These are phyloP conservation scores for Linaria vulgaris DNA, from an alignment of 257 asterid genomes.

Conservation along the genomic window DNA sequence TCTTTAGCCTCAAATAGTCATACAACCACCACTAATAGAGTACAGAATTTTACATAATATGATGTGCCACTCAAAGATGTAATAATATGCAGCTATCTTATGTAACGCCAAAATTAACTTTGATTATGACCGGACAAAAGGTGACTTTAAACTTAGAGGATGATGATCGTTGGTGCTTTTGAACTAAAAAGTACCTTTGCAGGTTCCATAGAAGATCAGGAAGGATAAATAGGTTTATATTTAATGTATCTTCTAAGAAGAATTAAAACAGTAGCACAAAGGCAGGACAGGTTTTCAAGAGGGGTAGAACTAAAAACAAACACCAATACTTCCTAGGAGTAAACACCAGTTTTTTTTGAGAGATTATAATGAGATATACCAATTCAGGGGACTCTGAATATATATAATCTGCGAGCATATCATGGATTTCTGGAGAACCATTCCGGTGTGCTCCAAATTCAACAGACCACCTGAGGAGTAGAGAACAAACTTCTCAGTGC, in stretches of 20 bases:
- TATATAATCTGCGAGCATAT: constrained; percentile 87
- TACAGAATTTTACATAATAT: neutral
- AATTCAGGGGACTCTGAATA: constrained; percentile 88
- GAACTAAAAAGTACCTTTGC: neutral
- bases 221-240: neutral
- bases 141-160: neutral
- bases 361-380: constrained; percentile 44
- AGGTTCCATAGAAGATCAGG: neutral
- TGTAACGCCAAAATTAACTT: neutral
- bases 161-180: neutral
- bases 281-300: neutral
- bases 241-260: neutral
- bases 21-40: neutral
- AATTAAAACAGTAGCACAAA: constrained; percentile 10
- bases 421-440: constrained; percentile 94
- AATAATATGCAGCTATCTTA: neutral
- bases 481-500: constrained; percentile 20
- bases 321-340: constrained; percentile 15
- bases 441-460: constrained; percentile 72
- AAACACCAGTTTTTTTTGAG: too few species aligned
- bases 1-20: neutral
- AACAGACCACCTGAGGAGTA: constrained; percentile 74
- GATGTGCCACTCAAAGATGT: constrained; percentile 1
- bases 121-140: neutral
- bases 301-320: neutral